Base-by-base conservation (phyloP, 2,329 filamentous ascomycete species). In the Colletotrichum endophyticum region DNA sequence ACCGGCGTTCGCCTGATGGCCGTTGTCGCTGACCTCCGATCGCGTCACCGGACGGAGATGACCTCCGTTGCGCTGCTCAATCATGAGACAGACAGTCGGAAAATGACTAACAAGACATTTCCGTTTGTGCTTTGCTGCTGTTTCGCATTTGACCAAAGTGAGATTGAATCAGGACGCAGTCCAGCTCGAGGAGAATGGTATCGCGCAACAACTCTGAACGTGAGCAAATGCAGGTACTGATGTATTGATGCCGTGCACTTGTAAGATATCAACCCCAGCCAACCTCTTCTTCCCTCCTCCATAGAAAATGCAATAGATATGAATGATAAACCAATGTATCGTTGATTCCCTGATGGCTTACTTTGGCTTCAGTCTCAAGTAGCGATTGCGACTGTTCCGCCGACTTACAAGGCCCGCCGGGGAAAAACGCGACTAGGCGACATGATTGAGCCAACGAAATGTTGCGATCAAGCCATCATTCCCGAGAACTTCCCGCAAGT, bases 251-350 rank as follows among this genome's bases (percentile, higher is more conserved):
- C 44, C 11, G n/a, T 5, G n/a, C 44, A 53, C 44, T 25, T 22
- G 4, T 22, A 53, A 0, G 44, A 22, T 53, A 0, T 1, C 0
- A 22, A 22, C 44, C 0, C n/a, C 0, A 53, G 44, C n/a, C 1
- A 53, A 25, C 1, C 11, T 25, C 44, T 6, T 53, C 44, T 53
- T 13, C 6, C 44, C 2, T 22, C n/a, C 11, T 44, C n/a, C 11
- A 53, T 1, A 53, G 6, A 0, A 53, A 2, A 13, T 53, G 44
- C 44, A 53, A 53, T n/a, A 22, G 1, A 0, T 3, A 53, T 53
- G 44, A 13, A 53, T 53, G n/a, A 22, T 22, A 0, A 13, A 53
- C 0, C n/a, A 22, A 22, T 53, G 12, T 0, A 53, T 25, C 1
- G 1, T 13, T 25, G 11, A 53, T 5, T 2, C 44, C 12, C 3